Percentiles rank a stretch among this genome's conserved stretches.
phyloP scores from a whole-genome alignment of 306 rosid genomes.

The apple (Malus domestica) region DNA sequence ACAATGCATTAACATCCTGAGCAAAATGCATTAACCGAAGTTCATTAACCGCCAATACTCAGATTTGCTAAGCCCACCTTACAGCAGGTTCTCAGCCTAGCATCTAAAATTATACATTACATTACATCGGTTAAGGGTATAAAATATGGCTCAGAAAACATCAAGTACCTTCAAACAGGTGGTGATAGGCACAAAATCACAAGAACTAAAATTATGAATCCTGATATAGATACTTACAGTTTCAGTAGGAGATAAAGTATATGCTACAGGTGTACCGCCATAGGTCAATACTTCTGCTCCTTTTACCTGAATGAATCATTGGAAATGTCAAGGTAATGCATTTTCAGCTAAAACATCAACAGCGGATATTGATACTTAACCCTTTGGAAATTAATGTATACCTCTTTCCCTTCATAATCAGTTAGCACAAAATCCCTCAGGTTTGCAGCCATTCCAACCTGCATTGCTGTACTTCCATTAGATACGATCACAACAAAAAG shows the following conservation, averaged over 20 bases:
- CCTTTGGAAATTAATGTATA: slow-evolving; percentile 15
- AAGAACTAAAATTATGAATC: slow-evolving; percentile 6
- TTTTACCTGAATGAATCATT: slow-evolving; percentile 53
- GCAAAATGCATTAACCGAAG: background rate
- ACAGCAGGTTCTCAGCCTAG: background rate
- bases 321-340: background rate
- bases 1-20: background rate
- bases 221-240: slow-evolving; percentile 43
- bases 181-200: slow-evolving; percentile 9
- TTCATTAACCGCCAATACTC: background rate
- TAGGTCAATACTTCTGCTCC: slow-evolving; percentile 70
- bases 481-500: background rate
- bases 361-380: background rate
- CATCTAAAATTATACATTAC: background rate
- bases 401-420: slow-evolving; percentile 74
- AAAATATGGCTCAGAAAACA: background rate
- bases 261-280: slow-evolving; percentile 70
- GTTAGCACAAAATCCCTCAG: slow-evolving; percentile 70
- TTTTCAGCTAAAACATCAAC: background rate
- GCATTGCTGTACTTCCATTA: slow-evolving; percentile 7
- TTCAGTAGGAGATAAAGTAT: slow-evolving; percentile 62
- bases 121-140: background rate
- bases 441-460: slow-evolving; percentile 97
- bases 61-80: background rate
- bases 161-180: background rate